These are phyloP conservation scores for Stephania japonica DNA, from an alignment of 164 flowering plant genomes.

Conservation along the genomic window DNA sequence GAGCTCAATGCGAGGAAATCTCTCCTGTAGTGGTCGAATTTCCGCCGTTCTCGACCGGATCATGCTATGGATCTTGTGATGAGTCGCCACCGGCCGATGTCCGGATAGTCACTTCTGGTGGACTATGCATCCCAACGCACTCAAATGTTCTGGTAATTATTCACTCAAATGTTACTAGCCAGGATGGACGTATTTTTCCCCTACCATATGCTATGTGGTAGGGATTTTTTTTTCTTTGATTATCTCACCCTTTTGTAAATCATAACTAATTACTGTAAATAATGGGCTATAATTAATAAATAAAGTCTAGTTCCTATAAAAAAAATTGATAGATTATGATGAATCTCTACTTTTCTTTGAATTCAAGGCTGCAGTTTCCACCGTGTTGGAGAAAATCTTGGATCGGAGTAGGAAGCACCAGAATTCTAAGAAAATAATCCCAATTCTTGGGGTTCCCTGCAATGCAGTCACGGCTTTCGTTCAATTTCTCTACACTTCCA, in stretches of 20 bases:
- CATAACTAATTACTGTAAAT: too few relatives aligned
- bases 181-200: too few relatives aligned
- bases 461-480: constrained; percentile 67
- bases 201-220: too few relatives aligned
- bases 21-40: background rate
- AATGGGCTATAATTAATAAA: too few relatives aligned
- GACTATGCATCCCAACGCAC: constrained; percentile 63
- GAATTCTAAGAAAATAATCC: constrained; percentile 36
- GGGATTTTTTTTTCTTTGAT: too few relatives aligned
- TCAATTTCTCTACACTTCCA: constrained; percentile 55
- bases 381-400: constrained; percentile 61
- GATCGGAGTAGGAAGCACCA: constrained; percentile 45
- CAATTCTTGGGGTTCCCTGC: constrained; percentile 75
- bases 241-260: too few relatives aligned
- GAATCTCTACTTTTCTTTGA: constrained; percentile 1
- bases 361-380: constrained; percentile 58
- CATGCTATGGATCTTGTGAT: too few relatives aligned
- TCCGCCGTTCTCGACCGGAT: background rate
- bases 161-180: too few relatives aligned
- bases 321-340: too few relatives aligned
- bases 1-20: background rate
- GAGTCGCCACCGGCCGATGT: constrained; percentile 30
- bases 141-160: constrained; percentile 53
- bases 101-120: constrained; percentile 56
- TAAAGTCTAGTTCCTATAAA: too few relatives aligned